Evolutionary conservation across 352 stramenopile species (phyloP).

Genomic region (Globisporangium barbulae): DNA sequence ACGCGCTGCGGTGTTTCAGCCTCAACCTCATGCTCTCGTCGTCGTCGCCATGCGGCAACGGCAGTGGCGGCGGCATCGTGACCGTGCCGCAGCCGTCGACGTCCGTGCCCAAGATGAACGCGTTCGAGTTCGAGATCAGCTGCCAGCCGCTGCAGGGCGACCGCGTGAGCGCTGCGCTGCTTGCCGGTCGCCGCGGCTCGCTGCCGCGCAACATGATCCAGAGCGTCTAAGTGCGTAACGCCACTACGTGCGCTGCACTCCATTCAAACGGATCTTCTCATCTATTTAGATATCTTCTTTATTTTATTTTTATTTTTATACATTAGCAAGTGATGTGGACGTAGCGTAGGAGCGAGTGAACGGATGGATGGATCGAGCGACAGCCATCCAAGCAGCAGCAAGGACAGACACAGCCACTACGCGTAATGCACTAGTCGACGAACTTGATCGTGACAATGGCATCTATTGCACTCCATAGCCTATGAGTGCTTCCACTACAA

Average conservation of each 20-base stretch:
- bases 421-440: too few relatives aligned
- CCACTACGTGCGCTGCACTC: background rate
- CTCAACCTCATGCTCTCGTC: constrained; percentile 52
- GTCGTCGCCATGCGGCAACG: background rate
- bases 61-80: constrained; percentile 2
- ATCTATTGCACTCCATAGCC: too few relatives aligned
- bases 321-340: background rate
- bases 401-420: too few relatives aligned
- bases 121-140: constrained; percentile 15
- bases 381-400: too few relatives aligned
- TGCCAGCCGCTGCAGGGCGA: constrained; percentile 14
- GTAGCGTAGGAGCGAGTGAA: background rate
- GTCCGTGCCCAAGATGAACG: constrained; percentile 17
- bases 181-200: constrained; percentile 14
- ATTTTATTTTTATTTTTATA: constrained; percentile 12
- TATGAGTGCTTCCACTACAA: too few relatives aligned
- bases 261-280: background rate
- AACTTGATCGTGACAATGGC: too few relatives aligned
- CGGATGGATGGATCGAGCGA: too few relatives aligned
- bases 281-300: constrained; percentile 7
- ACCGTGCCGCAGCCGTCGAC: constrained; percentile 18
- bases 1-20: constrained; percentile 47
- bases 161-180: constrained; percentile 11
- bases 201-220: constrained; percentile 28
- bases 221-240: constrained; percentile 12